Conservation (phyloP, 2,329 filamentous ascomycete species). For the Exophiala sp. region DNA sequence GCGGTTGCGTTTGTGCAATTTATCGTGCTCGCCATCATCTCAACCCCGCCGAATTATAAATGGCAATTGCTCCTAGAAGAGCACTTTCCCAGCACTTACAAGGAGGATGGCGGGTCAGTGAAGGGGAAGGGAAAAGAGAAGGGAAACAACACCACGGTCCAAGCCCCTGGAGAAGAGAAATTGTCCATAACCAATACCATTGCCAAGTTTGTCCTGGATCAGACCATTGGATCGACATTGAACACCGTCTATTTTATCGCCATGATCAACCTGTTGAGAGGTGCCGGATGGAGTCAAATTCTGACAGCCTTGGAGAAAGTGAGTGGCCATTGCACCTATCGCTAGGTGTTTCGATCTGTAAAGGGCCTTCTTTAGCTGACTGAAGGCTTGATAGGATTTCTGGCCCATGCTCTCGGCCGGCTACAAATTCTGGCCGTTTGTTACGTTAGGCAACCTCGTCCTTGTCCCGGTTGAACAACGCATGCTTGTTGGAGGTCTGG, state of each 20-base stretch:
- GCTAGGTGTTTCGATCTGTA: too few relatives aligned
- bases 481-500: slow-evolving; percentile 34
- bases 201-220: slow-evolving; percentile 45
- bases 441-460: slow-evolving; percentile 37
- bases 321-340: too few relatives aligned
- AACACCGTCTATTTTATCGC: slow-evolving; percentile 54
- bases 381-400: slow-evolving; percentile 20
- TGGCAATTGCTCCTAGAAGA: slow-evolving; percentile 79
- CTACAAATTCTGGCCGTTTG: slow-evolving; percentile 39
- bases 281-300: slow-evolving; percentile 32
- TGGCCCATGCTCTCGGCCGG: slow-evolving; percentile 34
- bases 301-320: slow-evolving; percentile 34
- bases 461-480: slow-evolving; percentile 36
- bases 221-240: slow-evolving; percentile 51
- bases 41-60: slow-evolving; percentile 73
- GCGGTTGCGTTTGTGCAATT: slow-evolving; percentile 57
- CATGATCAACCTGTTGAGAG: slow-evolving; percentile 49
- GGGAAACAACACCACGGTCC: background rate
- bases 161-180: too few relatives aligned
- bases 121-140: slow-evolving; percentile 1
- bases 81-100: slow-evolving; percentile 56
- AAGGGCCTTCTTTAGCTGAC: too few relatives aligned
- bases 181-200: slow-evolving; percentile 29
- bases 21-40: slow-evolving; percentile 64
- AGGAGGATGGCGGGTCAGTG: slow-evolving; percentile 6